Conservation (phyloP, 139 green algal species). For the Coelastrella sp. region DNA sequence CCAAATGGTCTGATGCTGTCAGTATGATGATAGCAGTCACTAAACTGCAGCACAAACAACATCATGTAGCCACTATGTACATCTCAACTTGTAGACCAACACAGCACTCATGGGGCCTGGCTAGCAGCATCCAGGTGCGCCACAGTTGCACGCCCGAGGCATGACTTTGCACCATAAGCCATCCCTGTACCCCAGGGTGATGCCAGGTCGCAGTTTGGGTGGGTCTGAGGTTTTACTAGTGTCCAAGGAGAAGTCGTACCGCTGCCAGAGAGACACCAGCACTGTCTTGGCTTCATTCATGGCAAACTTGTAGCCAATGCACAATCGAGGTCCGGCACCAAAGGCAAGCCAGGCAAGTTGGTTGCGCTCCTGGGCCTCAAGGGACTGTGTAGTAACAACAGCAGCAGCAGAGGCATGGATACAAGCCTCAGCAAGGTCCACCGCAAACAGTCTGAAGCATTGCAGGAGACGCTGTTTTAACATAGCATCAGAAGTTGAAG, state of each 20-base stretch:
- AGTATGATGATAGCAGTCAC: no score
- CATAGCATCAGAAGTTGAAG: no score
- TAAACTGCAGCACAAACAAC: no score
- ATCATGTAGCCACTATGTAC: neutral
- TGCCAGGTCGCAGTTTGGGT: conserved; percentile 49
- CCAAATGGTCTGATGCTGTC: no score
- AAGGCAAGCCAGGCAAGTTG: conserved; percentile 64
- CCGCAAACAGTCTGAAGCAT: no score
- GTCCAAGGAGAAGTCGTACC: conserved; percentile 35
- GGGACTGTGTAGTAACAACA: conserved; percentile 6
- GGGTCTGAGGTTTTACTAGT: neutral
- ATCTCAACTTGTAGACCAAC: neutral
- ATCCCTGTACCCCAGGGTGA: conserved; percentile 59
- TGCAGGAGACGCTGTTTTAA: no score
- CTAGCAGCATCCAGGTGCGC: neutral
- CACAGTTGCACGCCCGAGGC: neutral
- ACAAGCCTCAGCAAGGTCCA: no score
- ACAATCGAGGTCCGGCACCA: conserved; percentile 67
- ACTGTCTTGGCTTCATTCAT: conserved; percentile 62
- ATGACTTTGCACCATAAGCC: conserved; percentile 35
- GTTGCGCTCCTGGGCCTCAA: conserved; percentile 28
- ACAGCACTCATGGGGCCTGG: neutral
- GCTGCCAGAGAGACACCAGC: conserved; percentile 61
- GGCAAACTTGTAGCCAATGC: conserved; percentile 71
- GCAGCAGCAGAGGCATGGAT: neutral